Evolutionary conservation across 257 asterid species (phyloP), one percentile per base, ranked within the genome.

Genomic region (Marsdenia floribunda): DNA sequence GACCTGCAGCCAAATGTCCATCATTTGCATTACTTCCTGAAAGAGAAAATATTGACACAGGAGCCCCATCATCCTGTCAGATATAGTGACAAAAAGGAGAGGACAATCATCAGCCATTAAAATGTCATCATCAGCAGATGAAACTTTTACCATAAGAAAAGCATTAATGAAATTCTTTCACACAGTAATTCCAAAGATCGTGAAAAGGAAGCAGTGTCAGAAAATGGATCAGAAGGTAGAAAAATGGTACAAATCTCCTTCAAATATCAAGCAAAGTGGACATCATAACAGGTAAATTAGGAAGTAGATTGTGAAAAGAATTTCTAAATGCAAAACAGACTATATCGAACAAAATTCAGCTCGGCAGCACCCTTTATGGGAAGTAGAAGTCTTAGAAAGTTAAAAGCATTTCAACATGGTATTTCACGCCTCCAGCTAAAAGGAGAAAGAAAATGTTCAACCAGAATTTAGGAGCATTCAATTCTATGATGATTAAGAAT

Each of bases 1-100:
- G 97, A 19, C 97, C 99, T 79, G 99, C 99, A 85, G 86, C 87
- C 79, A 95, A 86, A 86, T 90, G 99, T 9, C 96, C 98, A 83
- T 95, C 99, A 53, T 80, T 92, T 11, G 88, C 86, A 73, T 79
- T 90, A 81, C 90, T 92, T 77, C 98, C 99, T 40, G 97, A 88
- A 80, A 95, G 96, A 82, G 96, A 86, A 83, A 95, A 95, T 78
- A 95, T 83, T 60, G 99, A 95, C 77, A 95, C 99, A 77, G 97
- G 93, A 76, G 97, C 80, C 75, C 99, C 99, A 66, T 95, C 99
- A 55, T 92, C 99, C 99, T 92, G 88, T 79, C 52, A 58, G 70
- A 81, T 75, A 65, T 73, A 71, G 29, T 71, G 38, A 70, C 35
- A 40, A 67, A 29, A 29, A 29, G 14, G 68, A 68, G 46, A 21